Conservation (phyloP, 371 early-diverging fungal genomes). For the Nosema muscidifuracis region DNA sequence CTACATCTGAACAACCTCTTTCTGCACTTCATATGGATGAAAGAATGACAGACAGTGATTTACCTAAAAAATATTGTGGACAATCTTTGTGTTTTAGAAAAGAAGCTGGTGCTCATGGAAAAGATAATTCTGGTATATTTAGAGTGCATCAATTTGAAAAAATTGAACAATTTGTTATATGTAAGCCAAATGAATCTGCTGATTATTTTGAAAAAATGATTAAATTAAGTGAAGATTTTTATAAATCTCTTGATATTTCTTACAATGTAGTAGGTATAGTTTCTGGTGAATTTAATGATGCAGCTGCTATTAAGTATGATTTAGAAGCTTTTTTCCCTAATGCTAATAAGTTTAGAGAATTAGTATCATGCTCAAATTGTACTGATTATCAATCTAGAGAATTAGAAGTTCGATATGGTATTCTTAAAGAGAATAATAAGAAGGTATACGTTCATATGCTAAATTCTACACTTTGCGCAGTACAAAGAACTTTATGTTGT, state of each 20-base stretch:
- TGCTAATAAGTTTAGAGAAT: constrained; percentile 87
- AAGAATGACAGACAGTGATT: constrained; percentile 64
- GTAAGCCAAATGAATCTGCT: constrained; percentile 89
- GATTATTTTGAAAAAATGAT: constrained; percentile 95
- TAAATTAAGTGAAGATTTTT: constrained; percentile 80
- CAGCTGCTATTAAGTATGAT: constrained; percentile 98
- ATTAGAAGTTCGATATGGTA: constrained; percentile 89
- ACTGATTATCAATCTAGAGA: constrained; percentile 91
- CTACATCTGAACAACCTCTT: constrained; percentile 98
- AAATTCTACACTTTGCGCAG: constrained; percentile 94
- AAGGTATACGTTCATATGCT: constrained; percentile 96
- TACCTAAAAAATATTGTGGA: constrained; percentile 72
- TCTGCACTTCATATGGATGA: constrained; percentile 87
- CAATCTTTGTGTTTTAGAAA: constrained; percentile 98
- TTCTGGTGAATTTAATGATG: constrained; percentile 94
- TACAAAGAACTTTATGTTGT: constrained; percentile 92
- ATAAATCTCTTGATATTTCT: constrained; percentile 75
- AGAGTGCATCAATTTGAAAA: constrained; percentile 99
- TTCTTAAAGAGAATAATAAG: constrained; percentile 69
- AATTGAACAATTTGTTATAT: constrained; percentile 95
- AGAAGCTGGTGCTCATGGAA: constrained; percentile 97
- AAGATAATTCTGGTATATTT: constrained; percentile 98
- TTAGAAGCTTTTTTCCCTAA: constrained; percentile 96
- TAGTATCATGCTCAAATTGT: constrained; percentile 98
- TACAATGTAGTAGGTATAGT: constrained; percentile 90